These are phyloP conservation scores for Sapria himalayana DNA, from an alignment of 345 rosid genomes.

Conservation along the genomic window DNA sequence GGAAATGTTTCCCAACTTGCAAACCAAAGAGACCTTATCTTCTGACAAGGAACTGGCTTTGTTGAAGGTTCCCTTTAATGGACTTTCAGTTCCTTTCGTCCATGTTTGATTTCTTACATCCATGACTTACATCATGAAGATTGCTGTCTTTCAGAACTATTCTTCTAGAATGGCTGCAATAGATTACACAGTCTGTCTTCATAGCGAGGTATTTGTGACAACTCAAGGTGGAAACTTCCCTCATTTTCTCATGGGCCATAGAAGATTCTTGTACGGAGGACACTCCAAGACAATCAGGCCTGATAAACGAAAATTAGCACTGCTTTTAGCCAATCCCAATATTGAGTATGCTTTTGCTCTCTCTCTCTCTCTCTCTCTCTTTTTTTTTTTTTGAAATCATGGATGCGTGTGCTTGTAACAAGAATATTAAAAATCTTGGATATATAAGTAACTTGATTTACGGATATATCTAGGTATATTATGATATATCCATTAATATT, in stretches of 20 bases:
- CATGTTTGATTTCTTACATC: conserved; percentile 2
- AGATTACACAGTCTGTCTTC: conserved; percentile 98
- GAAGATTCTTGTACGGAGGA: conserved; percentile 78
- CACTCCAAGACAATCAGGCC: conserved; percentile 92
- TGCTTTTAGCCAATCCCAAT: conserved; percentile 78
- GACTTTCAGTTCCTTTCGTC: conserved; percentile 2
- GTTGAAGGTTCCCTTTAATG: conserved; percentile 32
- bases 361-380: conserved; percentile 3
- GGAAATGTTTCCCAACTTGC: conserved; percentile 93
- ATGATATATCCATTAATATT: no score
- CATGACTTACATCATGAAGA: conserved; percentile 1
- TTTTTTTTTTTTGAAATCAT: neutral
- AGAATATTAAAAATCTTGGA: no score
- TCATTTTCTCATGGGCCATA: conserved; percentile 91
- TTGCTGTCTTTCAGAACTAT: conserved; percentile 42
- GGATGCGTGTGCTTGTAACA: no score
- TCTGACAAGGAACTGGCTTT: conserved; percentile 73
- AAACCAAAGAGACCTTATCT: conserved; percentile 79
- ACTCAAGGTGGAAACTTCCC: conserved; percentile 99
- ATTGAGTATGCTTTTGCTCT: conserved; percentile 36
- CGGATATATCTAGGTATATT: no score
- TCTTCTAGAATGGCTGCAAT: conserved; percentile 99
- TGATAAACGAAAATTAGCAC: conserved; percentile 86
- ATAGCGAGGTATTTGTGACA: conserved; percentile 96
- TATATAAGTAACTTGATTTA: no score